Base-by-base conservation (phyloP, 2,329 filamentous ascomycete species). In the Arthrinium phaeospermum region DNA sequence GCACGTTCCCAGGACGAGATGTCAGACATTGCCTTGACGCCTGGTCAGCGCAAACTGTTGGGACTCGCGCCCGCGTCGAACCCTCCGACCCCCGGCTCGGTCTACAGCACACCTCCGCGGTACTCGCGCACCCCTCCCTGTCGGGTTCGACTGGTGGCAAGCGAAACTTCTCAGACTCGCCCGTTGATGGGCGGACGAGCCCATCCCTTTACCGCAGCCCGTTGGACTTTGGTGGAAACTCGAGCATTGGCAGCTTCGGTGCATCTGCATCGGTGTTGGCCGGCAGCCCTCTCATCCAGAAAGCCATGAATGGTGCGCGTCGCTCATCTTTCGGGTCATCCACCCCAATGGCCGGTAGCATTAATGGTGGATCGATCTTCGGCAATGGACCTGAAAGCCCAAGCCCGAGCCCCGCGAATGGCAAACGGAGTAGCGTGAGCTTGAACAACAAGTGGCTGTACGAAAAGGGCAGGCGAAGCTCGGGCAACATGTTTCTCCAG, bases 361-460 rank as follows among this genome's bases (percentile, higher is more conserved):
- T 84, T 78, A 86, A 81, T 41, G 82, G 84, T 7, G 82, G 84
- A 51, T 87, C 85, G 72, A 69, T 82, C 72, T 89, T 91, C 74
- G 81, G 85, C 27, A 89, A 90, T n/a, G 84, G 83, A 0, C 90
- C 92, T 1, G 86, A 88, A 19, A 92, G 92, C 24, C 93, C 93
- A 1, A 95, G 91, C 75, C 93, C 94, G 0, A 84, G 86, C 71
- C 90, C 90, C 1, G 72, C 84, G 7, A 83, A 86, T 7, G 87
- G 88, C 49, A 94, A 93, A 84, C 89, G 91, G 72, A 91, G 92
- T 57, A 95, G 90, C 75, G 90, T 97, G 70, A 91, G 91, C 0
- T 80, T 98, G 79, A 98, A 96, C 82, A 98, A 91, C 84, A 97
- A 96, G 84, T 98, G 96, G 96, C 83, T 98, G 73, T 98, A 98